A percentile compares a stretch with the other conserved stretches of the same genome.
Conservation (phyloP, 2,329 filamentous ascomycete genomes). For the Claviceps sp. region DNA sequence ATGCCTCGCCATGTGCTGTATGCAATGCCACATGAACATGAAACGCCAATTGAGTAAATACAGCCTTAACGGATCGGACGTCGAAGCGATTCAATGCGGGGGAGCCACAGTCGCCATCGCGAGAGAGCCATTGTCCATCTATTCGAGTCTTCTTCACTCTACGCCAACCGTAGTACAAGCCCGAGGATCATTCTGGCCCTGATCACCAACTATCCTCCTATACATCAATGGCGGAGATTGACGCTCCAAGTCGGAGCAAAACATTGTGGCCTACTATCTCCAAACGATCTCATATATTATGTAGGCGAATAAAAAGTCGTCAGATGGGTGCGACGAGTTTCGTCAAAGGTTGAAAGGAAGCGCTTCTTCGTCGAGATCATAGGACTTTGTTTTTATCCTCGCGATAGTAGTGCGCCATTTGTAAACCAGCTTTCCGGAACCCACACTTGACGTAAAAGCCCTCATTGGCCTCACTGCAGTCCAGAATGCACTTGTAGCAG, state of each 20-base stretch:
- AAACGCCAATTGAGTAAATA: no score
- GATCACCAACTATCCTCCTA: no score
- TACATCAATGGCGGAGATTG: no score
- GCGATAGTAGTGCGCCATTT: constrained; percentile 96
- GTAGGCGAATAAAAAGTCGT: background rate
- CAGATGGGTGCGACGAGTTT: background rate
- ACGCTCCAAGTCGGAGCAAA: background rate
- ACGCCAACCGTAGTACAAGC: no score
- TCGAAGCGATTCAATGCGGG: no score
- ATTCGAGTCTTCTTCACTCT: no score
- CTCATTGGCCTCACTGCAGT: constrained; percentile 92
- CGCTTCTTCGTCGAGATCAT: constrained; percentile 7
- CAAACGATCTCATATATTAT: background rate
- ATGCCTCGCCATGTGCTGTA: no score
- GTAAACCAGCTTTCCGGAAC: constrained; percentile 77
- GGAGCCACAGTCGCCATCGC: no score
- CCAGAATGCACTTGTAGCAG: constrained; percentile 94
- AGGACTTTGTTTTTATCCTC: constrained; percentile 32
- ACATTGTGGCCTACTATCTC: background rate
- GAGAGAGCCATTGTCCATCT: no score
- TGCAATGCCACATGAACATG: no score
- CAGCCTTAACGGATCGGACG: no score
- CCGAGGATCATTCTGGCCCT: no score
- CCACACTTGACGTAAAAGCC: constrained; percentile 98
- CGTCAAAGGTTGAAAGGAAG: background rate